A percentile compares a stretch with the other conserved stretches of the same genome.
Evolutionary conservation across 208 protist species (phyloP).

Genomic region (Naegleria fowleri): DNA sequence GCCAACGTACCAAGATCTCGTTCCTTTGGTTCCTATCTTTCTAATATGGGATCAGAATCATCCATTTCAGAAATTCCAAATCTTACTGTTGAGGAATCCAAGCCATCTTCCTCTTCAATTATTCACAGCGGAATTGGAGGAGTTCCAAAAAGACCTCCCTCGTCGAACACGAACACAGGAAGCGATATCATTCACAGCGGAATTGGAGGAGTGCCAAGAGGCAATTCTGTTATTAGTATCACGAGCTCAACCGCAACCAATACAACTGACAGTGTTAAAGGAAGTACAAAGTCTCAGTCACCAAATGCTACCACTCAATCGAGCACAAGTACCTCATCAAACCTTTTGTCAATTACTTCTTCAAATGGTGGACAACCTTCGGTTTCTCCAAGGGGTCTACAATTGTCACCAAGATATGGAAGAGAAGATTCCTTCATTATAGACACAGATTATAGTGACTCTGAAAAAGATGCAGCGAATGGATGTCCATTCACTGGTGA

Average conservation of each 20-base stretch:
- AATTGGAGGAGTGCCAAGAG: background rate
- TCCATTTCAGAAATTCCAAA: background rate
- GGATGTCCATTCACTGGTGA: background rate
- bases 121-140: background rate
- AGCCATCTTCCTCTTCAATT: background rate
- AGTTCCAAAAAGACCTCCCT: background rate
- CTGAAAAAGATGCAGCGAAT: background rate
- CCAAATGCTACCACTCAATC: background rate
- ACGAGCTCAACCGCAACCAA: background rate
- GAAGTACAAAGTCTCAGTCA: background rate
- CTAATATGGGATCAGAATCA: background rate
- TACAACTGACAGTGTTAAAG: background rate
- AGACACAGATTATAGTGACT: background rate
- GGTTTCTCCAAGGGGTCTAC: background rate
- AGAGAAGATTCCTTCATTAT: background rate
- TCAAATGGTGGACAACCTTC: background rate
- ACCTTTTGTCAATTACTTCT: background rate
- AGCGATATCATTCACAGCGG: background rate
- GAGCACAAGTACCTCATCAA: background rate
- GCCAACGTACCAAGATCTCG: background rate
- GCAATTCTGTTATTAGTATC: background rate
- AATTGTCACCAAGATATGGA: background rate
- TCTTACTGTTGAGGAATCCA: background rate
- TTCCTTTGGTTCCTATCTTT: background rate
- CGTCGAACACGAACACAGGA: background rate